phyloP scores from a whole-genome alignment of 768 basidiomycete species.

The Glaciozyma martinii region DNA sequence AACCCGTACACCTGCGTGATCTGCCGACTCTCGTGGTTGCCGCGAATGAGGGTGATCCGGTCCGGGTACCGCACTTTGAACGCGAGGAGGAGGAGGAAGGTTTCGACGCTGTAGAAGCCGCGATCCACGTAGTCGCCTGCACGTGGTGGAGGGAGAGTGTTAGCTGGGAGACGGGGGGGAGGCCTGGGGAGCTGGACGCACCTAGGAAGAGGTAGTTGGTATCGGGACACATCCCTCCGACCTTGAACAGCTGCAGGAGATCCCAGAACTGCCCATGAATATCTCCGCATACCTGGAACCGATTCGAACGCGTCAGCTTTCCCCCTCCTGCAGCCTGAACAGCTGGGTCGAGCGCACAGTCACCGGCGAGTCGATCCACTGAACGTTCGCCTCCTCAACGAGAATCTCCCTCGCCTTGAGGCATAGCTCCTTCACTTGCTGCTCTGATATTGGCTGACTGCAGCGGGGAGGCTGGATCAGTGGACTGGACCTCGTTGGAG shows the following conservation, averaged over 20 bases:
- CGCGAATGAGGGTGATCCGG: constrained; percentile 89
- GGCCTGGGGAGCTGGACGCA: constrained; percentile 16
- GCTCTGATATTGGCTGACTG: constrained; percentile 86
- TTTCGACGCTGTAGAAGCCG: constrained; percentile 94
- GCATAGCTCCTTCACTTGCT: constrained; percentile 89
- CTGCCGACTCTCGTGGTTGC: constrained; percentile 95
- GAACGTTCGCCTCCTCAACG: constrained; percentile 88
- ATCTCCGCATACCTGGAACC: constrained; percentile 56
- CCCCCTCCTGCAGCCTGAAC: background rate
- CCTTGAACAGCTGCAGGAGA: constrained; percentile 57
- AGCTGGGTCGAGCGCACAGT: constrained; percentile 45
- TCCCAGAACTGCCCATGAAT: constrained; percentile 99
- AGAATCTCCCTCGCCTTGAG: constrained; percentile 75
- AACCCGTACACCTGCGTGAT: constrained; percentile 67
- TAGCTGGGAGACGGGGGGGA: background rate
- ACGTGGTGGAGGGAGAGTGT: background rate
- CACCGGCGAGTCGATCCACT: constrained; percentile 88
- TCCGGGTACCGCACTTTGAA: constrained; percentile 95
- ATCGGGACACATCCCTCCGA: constrained; percentile 42
- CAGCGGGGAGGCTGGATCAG: background rate
- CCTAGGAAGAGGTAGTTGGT: constrained; percentile 50
- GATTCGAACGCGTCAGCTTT: background rate
- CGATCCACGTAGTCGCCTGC: constrained; percentile 96
- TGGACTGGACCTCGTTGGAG: background rate
- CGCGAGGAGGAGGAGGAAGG: constrained; percentile 84